Evolutionary conservation across 768 basidiomycete genomes (phyloP), one percentile per base, ranked within the genome.

Genomic region (Serendipita vermifera): DNA sequence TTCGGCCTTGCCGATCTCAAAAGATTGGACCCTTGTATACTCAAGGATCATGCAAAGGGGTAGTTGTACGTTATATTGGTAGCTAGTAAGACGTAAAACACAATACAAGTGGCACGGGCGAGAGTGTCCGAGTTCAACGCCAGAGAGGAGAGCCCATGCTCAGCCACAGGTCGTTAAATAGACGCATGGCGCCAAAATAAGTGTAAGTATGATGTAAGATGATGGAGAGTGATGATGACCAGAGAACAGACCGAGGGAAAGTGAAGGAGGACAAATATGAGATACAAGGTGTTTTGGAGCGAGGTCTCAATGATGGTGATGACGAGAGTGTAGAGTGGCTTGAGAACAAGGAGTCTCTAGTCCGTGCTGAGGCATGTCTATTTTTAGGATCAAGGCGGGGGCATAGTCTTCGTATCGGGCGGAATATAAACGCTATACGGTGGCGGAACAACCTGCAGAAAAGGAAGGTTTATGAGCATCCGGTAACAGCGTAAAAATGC

Each of bases 361-460:
- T n/a, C n/a, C n/a, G n/a, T n/a, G n/a, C n/a, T n/a, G n/a, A n/a
- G n/a, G n/a, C n/a, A n/a, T n/a, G n/a, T n/a, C n/a, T n/a, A n/a
- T n/a, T n/a, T n/a, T n/a, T n/a, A n/a, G n/a, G n/a, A n/a, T n/a
- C n/a, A n/a, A n/a, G n/a, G n/a, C n/a, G n/a, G n/a, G n/a, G n/a
- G n/a, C n/a, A n/a, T n/a, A n/a, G n/a, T n/a, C n/a, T 51, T 51
- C 17, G 46, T 51, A n/a, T 51, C 46, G 9, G 46, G 46, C 17
- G 46, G 46, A 7, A 51, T 51, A 31, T 20, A 51, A 15, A 51
- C 15, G n/a, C 5, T 24, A 31, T 51, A 51, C 22, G 46, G 46
- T 2, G 46, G 46, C 29, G 46, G 46, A 27, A 24, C 32, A 7
- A 29, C 46, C 46, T 51, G 24, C 17, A n/a, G 2, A 41, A n/a